A percentile compares a stretch with the other conserved stretches of the same genome.
These are phyloP conservation scores for Tylopilus orsonianus DNA, from an alignment of 1,284 basidiomycete species.

Conservation along the genomic window DNA sequence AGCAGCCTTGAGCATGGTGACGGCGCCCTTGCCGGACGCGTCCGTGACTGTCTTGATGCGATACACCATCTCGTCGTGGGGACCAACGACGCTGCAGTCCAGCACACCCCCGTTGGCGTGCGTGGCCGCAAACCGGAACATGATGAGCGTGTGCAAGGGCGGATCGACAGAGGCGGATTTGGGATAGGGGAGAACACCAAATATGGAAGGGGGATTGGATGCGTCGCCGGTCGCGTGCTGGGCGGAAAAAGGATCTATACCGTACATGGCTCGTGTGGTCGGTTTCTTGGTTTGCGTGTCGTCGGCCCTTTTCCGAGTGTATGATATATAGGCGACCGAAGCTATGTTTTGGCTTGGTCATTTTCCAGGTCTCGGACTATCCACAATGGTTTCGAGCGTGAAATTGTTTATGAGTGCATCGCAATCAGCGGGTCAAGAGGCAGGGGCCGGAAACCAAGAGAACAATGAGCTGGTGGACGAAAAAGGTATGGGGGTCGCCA, in stretches of 20 bases:
- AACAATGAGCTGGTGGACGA: not conserved
- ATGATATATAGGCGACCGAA: too few relatives aligned
- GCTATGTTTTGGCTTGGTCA: too few relatives aligned
- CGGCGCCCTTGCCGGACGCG: not conserved
- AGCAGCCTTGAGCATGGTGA: constrained; percentile 44
- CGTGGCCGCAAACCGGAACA: not conserved
- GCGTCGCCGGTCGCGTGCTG: constrained; percentile 5
- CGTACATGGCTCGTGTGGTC: not conserved
- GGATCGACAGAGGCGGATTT: not conserved
- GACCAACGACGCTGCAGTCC: constrained; percentile 40
- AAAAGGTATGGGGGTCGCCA: not conserved
- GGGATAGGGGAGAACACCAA: constrained; percentile 1
- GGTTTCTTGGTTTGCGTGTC: too few relatives aligned
- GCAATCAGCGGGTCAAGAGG: too few relatives aligned
- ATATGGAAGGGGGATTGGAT: not conserved
- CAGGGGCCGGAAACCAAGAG: not conserved
- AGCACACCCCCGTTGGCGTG: not conserved
- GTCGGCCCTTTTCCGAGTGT: too few relatives aligned
- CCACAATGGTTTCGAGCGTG: too few relatives aligned
- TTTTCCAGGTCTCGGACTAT: too few relatives aligned
- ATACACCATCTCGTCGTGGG: constrained; percentile 43
- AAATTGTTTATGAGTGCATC: too few relatives aligned
- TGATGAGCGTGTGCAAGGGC: not conserved
- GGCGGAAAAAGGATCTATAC: constrained; percentile 2
- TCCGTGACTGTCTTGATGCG: constrained; percentile 23